A percentile compares a stretch with the other conserved stretches of the same genome.
phyloP scores from a whole-genome alignment of 768 basidiomycete genomes.

The Mycena olivaceomarginata region DNA sequence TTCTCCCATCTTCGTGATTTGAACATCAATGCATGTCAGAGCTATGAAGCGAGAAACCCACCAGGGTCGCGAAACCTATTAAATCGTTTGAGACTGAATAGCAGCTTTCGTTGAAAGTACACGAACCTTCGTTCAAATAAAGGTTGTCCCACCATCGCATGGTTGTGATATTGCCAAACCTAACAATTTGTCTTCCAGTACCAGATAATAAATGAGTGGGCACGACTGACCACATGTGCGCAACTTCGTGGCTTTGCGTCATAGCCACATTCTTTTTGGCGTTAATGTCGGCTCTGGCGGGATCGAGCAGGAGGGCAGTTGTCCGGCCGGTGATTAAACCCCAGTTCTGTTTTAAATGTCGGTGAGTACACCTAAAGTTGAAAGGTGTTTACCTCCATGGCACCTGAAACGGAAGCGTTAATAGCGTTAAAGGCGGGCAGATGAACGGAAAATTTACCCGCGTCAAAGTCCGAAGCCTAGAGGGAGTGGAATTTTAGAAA shows the following conservation, averaged over 20 bases:
- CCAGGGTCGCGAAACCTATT: slow-evolving; percentile 90
- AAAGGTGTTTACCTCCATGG: slow-evolving; percentile 72
- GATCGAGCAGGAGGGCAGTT: slow-evolving; percentile 86
- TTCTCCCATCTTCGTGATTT: slow-evolving; percentile 83
- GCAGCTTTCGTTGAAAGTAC: not conserved
- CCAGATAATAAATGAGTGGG: not conserved
- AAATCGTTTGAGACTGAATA: slow-evolving; percentile 26
- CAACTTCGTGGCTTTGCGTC: slow-evolving; percentile 91
- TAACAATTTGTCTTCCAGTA: slow-evolving; percentile 37
- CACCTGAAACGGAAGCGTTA: slow-evolving; percentile 61
- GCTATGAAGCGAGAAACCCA: slow-evolving; percentile 55
- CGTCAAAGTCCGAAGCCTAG: slow-evolving; percentile 91
- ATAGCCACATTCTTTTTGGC: slow-evolving; percentile 88
- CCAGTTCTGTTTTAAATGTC: slow-evolving; percentile 27
- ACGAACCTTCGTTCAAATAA: slow-evolving; percentile 84
- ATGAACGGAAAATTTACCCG: slow-evolving; percentile 65
- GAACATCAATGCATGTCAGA: slow-evolving; percentile 12
- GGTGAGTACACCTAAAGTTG: not conserved
- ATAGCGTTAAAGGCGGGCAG: slow-evolving; percentile 15
- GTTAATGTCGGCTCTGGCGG: slow-evolving; percentile 80
- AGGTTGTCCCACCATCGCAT: slow-evolving; percentile 96
- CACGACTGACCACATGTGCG: slow-evolving; percentile 81
- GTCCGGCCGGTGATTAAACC: slow-evolving; percentile 88
- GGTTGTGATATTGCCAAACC: slow-evolving; percentile 96
- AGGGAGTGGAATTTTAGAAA: slow-evolving; percentile 20